These are phyloP conservation scores for Candida pini DNA, from an alignment of 805 yeast genomes.

Conservation along the genomic window DNA sequence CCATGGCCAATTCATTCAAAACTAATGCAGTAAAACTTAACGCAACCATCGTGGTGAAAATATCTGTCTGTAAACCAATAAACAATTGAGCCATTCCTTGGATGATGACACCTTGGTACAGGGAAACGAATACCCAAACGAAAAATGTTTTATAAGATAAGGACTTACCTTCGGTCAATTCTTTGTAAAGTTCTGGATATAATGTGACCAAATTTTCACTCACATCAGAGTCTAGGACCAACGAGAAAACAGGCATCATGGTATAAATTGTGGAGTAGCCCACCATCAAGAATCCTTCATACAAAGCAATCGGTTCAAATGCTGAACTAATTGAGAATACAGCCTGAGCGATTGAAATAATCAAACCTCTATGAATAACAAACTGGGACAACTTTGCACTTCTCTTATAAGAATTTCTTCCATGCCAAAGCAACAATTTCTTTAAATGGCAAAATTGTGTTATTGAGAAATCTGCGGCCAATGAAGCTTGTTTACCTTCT, in stretches of 20 bases:
- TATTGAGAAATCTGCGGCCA: slow-evolving; percentile 95
- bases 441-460: slow-evolving; percentile 87
- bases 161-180: slow-evolving; percentile 81
- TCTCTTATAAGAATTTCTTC: slow-evolving; percentile 92
- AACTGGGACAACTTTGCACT: slow-evolving; percentile 94
- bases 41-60: slow-evolving; percentile 75
- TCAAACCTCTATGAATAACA: slow-evolving; percentile 91
- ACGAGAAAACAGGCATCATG: slow-evolving; percentile 95
- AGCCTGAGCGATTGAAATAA: slow-evolving; percentile 93
- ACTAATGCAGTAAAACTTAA: slow-evolving; percentile 75
- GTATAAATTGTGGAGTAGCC: slow-evolving; percentile 97
- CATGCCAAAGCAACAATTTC: slow-evolving; percentile 91
- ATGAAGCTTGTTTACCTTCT: slow-evolving; percentile 95
- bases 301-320: slow-evolving; percentile 91
- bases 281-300: slow-evolving; percentile 97
- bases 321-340: slow-evolving; percentile 80
- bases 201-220: slow-evolving; percentile 81
- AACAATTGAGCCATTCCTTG: slow-evolving; percentile 78
- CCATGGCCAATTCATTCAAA: slow-evolving; percentile 87
- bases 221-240: slow-evolving; percentile 88
- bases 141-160: slow-evolving; percentile 83
- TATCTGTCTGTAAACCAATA: slow-evolving; percentile 49
- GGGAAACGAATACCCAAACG: slow-evolving; percentile 82
- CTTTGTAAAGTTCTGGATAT: slow-evolving; percentile 93
- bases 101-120: slow-evolving; percentile 86